Evolutionary conservation across 331 rosid genomes (phyloP), one percentile per base, ranked within the genome.

Genomic region (Phaseolus coccineus): DNA sequence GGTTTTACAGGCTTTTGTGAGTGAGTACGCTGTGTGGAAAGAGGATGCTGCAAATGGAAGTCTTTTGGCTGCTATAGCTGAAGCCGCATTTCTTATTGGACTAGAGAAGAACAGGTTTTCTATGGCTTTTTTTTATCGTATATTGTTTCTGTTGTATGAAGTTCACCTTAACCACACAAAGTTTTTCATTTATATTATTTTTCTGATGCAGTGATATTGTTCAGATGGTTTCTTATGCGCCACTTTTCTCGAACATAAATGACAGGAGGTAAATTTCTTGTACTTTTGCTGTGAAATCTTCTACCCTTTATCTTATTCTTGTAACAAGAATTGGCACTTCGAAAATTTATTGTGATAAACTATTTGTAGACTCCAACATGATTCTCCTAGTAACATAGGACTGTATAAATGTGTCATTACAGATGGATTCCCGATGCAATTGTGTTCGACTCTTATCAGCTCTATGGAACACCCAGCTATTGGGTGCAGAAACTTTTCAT

Each of bases 361-460:
- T 63, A 7, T 35, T 3, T 64, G 5, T 62, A 13, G 6, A n/a
- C 39, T 64, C 19, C 27, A 61, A 61, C 4, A 61, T 61, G 67
- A 13, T 30, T 19, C 42, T 35, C 27, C 16, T 35, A 3, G 8
- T 64, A 64, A 64, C 28, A 37, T 8, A 15, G 8, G 27, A 5
- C 10, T 39, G 16, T 39, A 10, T 63, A 63, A 63, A 39, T 40
- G 50, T 65, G 71, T 39, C 31, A 19, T 2, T 40, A 11, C 24
- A 67, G 72, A 5, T 67, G 72, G 72, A 42, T 67, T 67, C 72
- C 72, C 2, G 72, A 67, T 67, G 19, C 72, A 42, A 67, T 67
- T 22, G 53, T 67, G 53, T 67, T 67, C 0, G 3, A 67, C 55
- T 40, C 72, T 4, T 42, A 24, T 42, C 35, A 67, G 37, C 5